These are phyloP conservation scores for Schizophyllum commune DNA, from an alignment of 1,284 basidiomycete species.

Conservation along the genomic window DNA sequence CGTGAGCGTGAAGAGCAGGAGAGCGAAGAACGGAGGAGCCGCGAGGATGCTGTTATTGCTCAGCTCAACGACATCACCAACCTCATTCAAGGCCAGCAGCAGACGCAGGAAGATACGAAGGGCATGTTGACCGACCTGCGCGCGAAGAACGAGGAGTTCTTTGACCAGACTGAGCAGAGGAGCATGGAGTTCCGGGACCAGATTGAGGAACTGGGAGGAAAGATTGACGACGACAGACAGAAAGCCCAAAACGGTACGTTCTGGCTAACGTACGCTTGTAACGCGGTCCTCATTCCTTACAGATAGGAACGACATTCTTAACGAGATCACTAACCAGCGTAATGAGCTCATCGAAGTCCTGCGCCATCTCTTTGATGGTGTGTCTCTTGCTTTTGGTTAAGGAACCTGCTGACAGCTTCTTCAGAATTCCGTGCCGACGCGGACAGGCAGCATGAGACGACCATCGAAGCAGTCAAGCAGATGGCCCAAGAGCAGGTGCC, in stretches of 20 bases:
- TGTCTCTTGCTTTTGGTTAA: conserved; percentile 16
- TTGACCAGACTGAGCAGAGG: conserved; percentile 45
- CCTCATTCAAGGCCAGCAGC: conserved; percentile 55
- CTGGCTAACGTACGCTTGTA: neutral
- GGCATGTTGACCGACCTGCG: conserved; percentile 48
- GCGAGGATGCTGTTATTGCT: conserved; percentile 46
- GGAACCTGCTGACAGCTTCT: neutral
- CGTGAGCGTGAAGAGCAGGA: conserved; percentile 43
- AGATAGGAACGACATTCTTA: conserved; percentile 48
- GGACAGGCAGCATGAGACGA: conserved; percentile 52
- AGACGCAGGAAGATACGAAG: conserved; percentile 48
- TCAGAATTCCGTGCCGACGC: conserved; percentile 45
- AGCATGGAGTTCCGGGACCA: conserved; percentile 48
- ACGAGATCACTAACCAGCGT: conserved; percentile 45
- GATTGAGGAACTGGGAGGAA: conserved; percentile 46
- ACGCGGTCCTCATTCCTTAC: conserved; percentile 2
- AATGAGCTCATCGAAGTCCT: conserved; percentile 44
- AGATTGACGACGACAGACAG: conserved; percentile 40
- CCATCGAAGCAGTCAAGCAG: conserved; percentile 50
- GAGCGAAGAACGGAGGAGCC: conserved; percentile 45
- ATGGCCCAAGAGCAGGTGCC: conserved; percentile 65
- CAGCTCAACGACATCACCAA: conserved; percentile 65
- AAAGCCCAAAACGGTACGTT: conserved; percentile 42
- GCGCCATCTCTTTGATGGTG: conserved; percentile 44
- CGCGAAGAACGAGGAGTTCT: conserved; percentile 46